Evolutionary conservation across 2,329 filamentous ascomycete species (phyloP).

Genomic region (Pseudocercospora fijiensis): DNA sequence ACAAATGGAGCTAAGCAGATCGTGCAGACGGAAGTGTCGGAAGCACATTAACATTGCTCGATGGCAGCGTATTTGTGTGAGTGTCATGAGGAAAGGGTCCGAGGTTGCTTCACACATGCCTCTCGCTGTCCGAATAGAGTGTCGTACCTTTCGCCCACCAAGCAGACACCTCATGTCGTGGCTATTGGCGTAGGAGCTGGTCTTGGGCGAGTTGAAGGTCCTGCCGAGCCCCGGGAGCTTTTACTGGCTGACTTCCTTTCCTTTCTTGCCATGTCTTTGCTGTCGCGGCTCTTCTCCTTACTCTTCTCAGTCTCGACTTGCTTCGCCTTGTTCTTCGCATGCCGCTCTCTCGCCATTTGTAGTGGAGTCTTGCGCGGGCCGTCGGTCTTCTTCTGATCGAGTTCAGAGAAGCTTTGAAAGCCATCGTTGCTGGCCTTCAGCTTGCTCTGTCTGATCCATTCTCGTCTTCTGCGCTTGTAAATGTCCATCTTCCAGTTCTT

Average conservation of each 20-base stretch:
- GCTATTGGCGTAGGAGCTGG: constrained; percentile 12
- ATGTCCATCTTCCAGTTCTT: constrained; percentile 73
- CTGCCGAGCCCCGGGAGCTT: constrained; percentile 11
- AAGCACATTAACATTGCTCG: not conserved
- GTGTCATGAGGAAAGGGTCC: not conserved
- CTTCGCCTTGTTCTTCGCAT: constrained; percentile 49
- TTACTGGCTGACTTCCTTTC: constrained; percentile 7
- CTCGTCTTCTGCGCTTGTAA: constrained; percentile 61
- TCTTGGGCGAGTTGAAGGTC: constrained; percentile 10
- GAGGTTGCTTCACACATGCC: not conserved
- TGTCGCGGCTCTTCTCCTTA: not conserved
- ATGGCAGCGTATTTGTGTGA: not conserved
- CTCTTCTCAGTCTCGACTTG: constrained; percentile 26
- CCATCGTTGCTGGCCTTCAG: constrained; percentile 52
- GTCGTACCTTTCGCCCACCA: no score
- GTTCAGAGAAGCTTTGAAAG: constrained; percentile 52
- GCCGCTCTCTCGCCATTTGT: constrained; percentile 58
- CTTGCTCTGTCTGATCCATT: constrained; percentile 65
- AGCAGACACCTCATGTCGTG: not conserved
- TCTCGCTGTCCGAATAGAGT: no score
- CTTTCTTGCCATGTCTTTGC: not conserved
- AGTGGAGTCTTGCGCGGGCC: constrained; percentile 49
- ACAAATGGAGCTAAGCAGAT: not conserved
- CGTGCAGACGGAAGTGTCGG: not conserved
- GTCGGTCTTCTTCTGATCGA: constrained; percentile 36